Percentiles rank a stretch among this genome's conserved stretches.
These are phyloP conservation scores for Casaregolazyma suthepensis DNA, from an alignment of 1,139 yeast genomes.

Conservation along the genomic window DNA sequence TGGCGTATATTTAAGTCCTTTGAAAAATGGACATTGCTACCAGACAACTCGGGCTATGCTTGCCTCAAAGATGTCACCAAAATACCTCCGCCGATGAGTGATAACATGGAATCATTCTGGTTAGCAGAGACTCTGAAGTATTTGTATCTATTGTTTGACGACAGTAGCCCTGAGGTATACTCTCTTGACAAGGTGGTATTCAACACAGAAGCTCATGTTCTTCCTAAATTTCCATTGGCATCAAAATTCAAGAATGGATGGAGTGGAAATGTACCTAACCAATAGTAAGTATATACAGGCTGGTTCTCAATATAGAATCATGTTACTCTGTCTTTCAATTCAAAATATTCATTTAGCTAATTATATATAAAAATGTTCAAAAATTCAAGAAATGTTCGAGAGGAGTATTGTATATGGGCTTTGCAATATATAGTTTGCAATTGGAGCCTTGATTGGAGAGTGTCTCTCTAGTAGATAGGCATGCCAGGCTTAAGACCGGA, in stretches of 20 bases:
- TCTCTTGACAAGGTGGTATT: constrained; percentile 68
- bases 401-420: constrained; percentile 4
- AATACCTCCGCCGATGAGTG: constrained; percentile 46
- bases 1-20: constrained; percentile 77
- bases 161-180: constrained; percentile 48
- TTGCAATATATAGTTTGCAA: constrained; percentile 10
- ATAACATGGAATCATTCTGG: constrained; percentile 93
- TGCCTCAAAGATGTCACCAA: constrained; percentile 60
- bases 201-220: constrained; percentile 91
- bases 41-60: constrained; percentile 57
- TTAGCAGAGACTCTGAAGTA: constrained; percentile 89
- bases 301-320: background rate
- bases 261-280: constrained; percentile 27
- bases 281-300: background rate
- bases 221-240: constrained; percentile 61
- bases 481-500: constrained; percentile 11
- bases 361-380: constrained; percentile 11
- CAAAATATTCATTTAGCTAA: background rate
- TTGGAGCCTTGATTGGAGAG: constrained; percentile 11
- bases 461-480: constrained; percentile 15
- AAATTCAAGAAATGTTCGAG: constrained; percentile 13
- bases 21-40: constrained; percentile 50
- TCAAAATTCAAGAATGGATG: constrained; percentile 62
- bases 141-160: constrained; percentile 70
- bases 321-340: background rate